Base-by-base conservation (phyloP, 257 asterid species). In the Petunia secreta region DNA sequence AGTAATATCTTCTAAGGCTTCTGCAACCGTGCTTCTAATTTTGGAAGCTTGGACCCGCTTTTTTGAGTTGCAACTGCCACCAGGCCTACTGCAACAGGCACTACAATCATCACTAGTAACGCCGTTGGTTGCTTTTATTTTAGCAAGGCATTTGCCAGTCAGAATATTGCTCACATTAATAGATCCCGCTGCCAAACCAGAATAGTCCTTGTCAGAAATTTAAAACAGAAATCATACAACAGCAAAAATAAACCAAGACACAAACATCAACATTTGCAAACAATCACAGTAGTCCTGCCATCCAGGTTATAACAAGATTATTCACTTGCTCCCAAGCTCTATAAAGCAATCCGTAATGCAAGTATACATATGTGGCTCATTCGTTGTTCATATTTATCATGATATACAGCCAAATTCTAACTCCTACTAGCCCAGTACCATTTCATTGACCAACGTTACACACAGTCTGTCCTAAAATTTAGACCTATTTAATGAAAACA, bases 71-170 rank as follows among this genome's bases (percentile, higher is more conserved):
- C 98, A 94, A 15, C 50, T 86, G 38, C 97, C 94, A 34, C 92
- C 89, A 80, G 93, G 90, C 69, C 71, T 83, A 25, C 89, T 80
- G 85, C 97, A 88, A 79, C 81, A 81, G 91, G 44, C 77, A 34
- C 55, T 71, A 71, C 97, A 91, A 46, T 90, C 92, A 5, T 85
- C 86, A 81, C 64, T 52, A 16, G 92, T 92, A 65, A 84, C 55
- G 81, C 91, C 79, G 57, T 89, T 89, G 87, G 79, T 89, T 38
- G 91, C 98, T 88, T 89, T 96, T 68, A 96, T 94, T 89, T 96
- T 94, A 25, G 98, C 95, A 63, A 96, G 92, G 87, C 99, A 94
- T 90, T 96, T 96, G 54, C 98, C 99, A 0, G 99, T 92, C 86
- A 94, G 87, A 83, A 94, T 96, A 57, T 94, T 94, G 92, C 99